phyloP scores from a whole-genome alignment of 2,329 filamentous ascomycete species.

The Penicillium sp. region DNA sequence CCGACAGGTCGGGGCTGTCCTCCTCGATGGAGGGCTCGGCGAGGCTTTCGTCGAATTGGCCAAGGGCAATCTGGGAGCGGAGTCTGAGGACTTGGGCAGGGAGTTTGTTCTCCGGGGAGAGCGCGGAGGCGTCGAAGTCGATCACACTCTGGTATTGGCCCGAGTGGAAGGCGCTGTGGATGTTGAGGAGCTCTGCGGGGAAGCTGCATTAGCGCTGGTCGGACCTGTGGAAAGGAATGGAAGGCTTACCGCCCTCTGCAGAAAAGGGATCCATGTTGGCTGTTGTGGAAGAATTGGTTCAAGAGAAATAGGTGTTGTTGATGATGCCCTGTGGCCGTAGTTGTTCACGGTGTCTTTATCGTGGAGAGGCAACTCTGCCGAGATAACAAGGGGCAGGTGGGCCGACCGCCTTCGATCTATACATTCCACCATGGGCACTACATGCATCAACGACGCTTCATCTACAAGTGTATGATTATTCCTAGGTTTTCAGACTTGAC shows the following conservation, averaged over 20 bases:
- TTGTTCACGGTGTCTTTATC: conserved; percentile 19
- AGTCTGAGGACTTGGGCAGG: conserved; percentile 69
- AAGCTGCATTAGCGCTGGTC: conserved; percentile 9
- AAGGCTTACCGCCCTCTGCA: conserved; percentile 49
- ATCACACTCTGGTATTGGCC: conserved; percentile 80
- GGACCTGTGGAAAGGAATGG: neutral
- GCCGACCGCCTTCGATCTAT: conserved; percentile 18
- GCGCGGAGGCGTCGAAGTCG: conserved; percentile 71
- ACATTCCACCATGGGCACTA: neutral
- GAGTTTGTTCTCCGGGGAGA: conserved; percentile 68
- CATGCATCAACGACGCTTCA: neutral
- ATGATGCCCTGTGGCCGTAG: conserved; percentile 15
- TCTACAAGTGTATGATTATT: neutral
- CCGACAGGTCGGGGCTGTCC: conserved; percentile 62
- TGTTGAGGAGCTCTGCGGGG: conserved; percentile 54
- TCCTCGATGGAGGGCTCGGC: conserved; percentile 57
- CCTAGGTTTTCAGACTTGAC: neutral
- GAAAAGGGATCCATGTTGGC: conserved; percentile 55
- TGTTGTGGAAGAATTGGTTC: conserved; percentile 6
- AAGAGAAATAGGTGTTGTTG: conserved; percentile 12
- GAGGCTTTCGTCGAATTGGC: conserved; percentile 65
- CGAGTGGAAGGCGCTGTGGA: conserved; percentile 59
- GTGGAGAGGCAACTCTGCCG: conserved; percentile 15
- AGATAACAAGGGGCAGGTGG: conserved; percentile 11
- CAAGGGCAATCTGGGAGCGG: conserved; percentile 73